Evolutionary conservation across 805 yeast species (phyloP).

Genomic region (Wickerhamomyces ciferrii): DNA sequence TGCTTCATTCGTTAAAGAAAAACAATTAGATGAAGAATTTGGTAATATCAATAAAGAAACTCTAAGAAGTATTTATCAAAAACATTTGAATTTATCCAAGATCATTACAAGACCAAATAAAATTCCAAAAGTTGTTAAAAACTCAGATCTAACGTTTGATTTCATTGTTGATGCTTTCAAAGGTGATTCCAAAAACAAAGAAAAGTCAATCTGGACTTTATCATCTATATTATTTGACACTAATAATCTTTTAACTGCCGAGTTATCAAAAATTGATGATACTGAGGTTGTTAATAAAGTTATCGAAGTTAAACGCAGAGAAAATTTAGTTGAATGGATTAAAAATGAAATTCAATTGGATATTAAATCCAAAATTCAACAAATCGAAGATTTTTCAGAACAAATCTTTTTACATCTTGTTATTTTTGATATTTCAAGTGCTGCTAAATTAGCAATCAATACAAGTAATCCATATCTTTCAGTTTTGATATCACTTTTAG

Average conservation of each 20-base stretch:
- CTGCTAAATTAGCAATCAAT: slow-evolving; percentile 56
- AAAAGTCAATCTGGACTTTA: slow-evolving; percentile 42
- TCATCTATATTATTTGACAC: slow-evolving; percentile 61
- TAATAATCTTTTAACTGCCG: slow-evolving; percentile 6
- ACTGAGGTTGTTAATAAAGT: slow-evolving; percentile 18
- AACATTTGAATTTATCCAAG: slow-evolving; percentile 19
- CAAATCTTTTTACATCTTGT: slow-evolving; percentile 44
- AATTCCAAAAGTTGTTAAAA: slow-evolving; percentile 32
- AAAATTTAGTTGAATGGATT: slow-evolving; percentile 53
- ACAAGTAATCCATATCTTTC: slow-evolving; percentile 67
- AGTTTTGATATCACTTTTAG: slow-evolving; percentile 60
- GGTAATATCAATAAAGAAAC: slow-evolving; percentile 6
- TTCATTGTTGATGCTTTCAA: slow-evolving; percentile 19
- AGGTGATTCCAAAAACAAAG: slow-evolving; percentile 17
- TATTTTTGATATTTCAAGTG: slow-evolving; percentile 54
- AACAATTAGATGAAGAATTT: slow-evolving; percentile 1
- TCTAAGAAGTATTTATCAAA: slow-evolving; percentile 14
- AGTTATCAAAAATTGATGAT: slow-evolving; percentile 18
- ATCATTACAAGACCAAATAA: slow-evolving; percentile 25
- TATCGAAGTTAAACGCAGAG: slow-evolving; percentile 33
- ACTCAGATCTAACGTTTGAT: slow-evolving; percentile 24
- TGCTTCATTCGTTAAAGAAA: neutral
- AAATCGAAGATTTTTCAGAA: slow-evolving; percentile 38
- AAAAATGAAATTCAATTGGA: slow-evolving; percentile 34
- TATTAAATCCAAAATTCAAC: slow-evolving; percentile 26